phyloP scores from a whole-genome alignment of 1,284 basidiomycete species.

The Irpex sp. region DNA sequence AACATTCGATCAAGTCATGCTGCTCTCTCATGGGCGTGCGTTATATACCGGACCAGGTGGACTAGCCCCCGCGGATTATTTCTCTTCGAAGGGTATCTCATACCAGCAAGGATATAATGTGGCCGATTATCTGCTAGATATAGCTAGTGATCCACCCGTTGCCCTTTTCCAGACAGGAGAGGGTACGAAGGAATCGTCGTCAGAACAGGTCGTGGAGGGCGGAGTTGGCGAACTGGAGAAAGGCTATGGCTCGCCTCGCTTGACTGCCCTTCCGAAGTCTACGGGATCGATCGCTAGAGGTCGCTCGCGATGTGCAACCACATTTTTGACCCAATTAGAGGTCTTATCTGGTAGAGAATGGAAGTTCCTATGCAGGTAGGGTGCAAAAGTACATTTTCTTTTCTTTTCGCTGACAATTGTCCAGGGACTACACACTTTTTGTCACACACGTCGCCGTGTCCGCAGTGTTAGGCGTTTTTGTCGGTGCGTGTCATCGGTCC shows the following conservation, averaged over 20 bases:
- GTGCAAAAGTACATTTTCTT: neutral
- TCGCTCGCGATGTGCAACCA: constrained; percentile 49
- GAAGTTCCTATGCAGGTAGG: constrained; percentile 72
- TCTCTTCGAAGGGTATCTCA: constrained; percentile 42
- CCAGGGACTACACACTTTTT: constrained; percentile 78
- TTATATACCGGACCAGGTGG: constrained; percentile 79
- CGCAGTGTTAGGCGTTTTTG: constrained; percentile 75
- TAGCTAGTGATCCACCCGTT: constrained; percentile 65
- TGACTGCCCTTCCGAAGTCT: neutral
- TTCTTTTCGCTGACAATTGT: neutral
- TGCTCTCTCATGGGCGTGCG: constrained; percentile 77
- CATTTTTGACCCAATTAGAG: constrained; percentile 85
- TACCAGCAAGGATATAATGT: constrained; percentile 80
- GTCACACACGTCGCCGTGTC: constrained; percentile 73
- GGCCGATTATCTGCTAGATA: constrained; percentile 85
- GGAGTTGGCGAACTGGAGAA: constrained; percentile 1
- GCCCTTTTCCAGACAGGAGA: constrained; percentile 32
- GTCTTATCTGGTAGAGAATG: constrained; percentile 78
- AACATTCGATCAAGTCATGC: constrained; percentile 76
- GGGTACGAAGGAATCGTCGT: neutral
- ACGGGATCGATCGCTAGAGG: constrained; percentile 1
- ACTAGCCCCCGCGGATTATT: constrained; percentile 61
- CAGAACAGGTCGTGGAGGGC: neutral
- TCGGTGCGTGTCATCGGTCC: constrained; percentile 41
- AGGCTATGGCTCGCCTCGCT: neutral